Conservation (phyloP, 352 stramenopile species). For the Paralagenidium karlingii region DNA sequence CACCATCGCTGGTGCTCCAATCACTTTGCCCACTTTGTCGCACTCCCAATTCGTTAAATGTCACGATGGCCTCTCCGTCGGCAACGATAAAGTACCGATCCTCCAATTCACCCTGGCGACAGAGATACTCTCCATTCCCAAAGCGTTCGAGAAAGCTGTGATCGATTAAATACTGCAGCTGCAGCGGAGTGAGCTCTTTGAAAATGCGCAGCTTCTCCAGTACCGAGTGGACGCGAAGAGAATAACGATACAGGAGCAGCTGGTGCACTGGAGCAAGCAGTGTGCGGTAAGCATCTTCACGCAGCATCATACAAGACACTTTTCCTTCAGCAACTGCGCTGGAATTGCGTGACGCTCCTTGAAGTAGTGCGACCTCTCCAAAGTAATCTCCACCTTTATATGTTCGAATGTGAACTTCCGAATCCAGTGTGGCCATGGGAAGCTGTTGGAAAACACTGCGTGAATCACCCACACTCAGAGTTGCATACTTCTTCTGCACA, state of each 20-base stretch:
- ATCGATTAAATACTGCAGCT: slow-evolving; percentile 35
- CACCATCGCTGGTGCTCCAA: no score
- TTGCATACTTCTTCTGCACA: slow-evolving; percentile 15
- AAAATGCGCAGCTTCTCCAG: slow-evolving; percentile 57
- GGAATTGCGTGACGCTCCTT: slow-evolving; percentile 13
- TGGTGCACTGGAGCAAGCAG: slow-evolving; percentile 36
- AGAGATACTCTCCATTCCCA: slow-evolving; percentile 25
- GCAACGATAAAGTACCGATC: slow-evolving; percentile 55
- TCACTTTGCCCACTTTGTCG: no score
- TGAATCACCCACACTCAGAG: not conserved
- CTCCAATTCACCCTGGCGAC: slow-evolving; percentile 24
- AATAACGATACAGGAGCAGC: slow-evolving; percentile 41
- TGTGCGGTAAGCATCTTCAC: slow-evolving; percentile 16
- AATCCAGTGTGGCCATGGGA: slow-evolving; percentile 27
- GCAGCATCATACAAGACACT: slow-evolving; percentile 31
- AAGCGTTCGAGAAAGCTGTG: slow-evolving; percentile 31
- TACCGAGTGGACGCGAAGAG: slow-evolving; percentile 33
- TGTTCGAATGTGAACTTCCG: slow-evolving; percentile 39
- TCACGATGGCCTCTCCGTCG: slow-evolving; percentile 40
- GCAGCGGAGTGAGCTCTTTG: slow-evolving; percentile 21
- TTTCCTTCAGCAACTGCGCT: slow-evolving; percentile 37
- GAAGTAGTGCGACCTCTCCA: slow-evolving; percentile 38
- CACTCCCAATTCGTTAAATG: no score
- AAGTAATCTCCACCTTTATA: slow-evolving; percentile 53
- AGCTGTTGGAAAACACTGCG: no score